A percentile compares a stretch with the other conserved stretches of the same genome.
Conservation (phyloP, 1,284 basidiomycete genomes). For the Jaminaea rosea region DNA sequence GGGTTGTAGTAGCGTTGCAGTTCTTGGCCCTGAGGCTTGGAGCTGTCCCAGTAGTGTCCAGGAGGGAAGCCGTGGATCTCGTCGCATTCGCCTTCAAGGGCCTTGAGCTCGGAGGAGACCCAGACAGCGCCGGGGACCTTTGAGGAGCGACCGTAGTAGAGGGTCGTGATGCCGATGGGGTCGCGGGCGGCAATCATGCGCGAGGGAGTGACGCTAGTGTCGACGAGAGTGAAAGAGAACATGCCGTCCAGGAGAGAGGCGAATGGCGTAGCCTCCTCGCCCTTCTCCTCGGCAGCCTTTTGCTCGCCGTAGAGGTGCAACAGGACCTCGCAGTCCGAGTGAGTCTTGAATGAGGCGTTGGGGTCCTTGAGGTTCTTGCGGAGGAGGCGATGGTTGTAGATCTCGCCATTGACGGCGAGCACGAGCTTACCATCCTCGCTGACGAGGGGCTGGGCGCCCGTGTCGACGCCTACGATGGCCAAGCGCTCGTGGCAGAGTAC, state of each 20-base stretch:
- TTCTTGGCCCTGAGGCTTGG: conserved; percentile 41
- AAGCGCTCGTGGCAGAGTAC: conserved; percentile 54
- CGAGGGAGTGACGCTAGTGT: conserved; percentile 79
- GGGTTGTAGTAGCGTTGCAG: conserved; percentile 47
- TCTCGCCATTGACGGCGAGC: conserved; percentile 96
- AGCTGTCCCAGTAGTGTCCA: conserved; percentile 62
- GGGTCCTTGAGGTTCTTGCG: conserved; percentile 58
- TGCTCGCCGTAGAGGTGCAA: conserved; percentile 53
- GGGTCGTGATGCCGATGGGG: conserved; percentile 93
- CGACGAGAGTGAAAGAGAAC: conserved; percentile 95
- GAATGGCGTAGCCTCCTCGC: too few species aligned
- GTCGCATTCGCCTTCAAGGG: conserved; percentile 85
- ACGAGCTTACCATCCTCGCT: conserved; percentile 76
- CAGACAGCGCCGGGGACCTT: conserved; percentile 73
- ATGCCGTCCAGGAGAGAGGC: conserved; percentile 74
- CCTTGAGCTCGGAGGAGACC: conserved; percentile 95
- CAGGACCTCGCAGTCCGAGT: conserved; percentile 97
- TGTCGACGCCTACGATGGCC: conserved; percentile 95
- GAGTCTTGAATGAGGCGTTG: conserved; percentile 80
- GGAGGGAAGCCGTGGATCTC: conserved; percentile 92
- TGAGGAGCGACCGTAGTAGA: conserved; percentile 92
- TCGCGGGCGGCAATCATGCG: conserved; percentile 91
- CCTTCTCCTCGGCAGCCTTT: conserved; percentile 46
- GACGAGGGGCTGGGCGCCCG: conserved; percentile 88
- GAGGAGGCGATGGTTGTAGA: conserved; percentile 90